These are phyloP conservation scores for Chenopodium berlandieri DNA, from an alignment of 148 eudicot genomes.

Conservation along the genomic window DNA sequence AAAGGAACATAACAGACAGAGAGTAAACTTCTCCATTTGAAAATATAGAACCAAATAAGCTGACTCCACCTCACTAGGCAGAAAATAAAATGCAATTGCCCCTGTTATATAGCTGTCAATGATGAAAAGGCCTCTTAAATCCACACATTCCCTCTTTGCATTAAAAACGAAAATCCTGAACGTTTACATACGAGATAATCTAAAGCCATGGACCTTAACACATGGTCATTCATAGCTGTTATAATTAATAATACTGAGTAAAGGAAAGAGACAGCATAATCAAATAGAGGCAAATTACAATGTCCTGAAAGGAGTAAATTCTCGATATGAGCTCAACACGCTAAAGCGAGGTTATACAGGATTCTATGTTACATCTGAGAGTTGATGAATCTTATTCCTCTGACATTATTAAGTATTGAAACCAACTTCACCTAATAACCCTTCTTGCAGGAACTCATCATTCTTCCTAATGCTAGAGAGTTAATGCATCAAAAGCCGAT, in stretches of 20 bases:
- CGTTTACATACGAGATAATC: too few relatives aligned
- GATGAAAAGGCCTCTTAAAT: too few relatives aligned
- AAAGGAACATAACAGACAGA: too few relatives aligned
- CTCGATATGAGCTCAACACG: not conserved
- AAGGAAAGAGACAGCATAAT: not conserved
- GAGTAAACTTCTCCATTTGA: too few relatives aligned
- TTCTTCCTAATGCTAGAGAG: not conserved
- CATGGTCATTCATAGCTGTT: not conserved
- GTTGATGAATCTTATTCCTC: not conserved
- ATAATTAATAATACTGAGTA: not conserved
- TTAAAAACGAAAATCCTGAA: too few relatives aligned
- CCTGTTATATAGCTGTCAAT: too few relatives aligned
- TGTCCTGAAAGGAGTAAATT: not conserved
- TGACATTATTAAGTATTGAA: not conserved
- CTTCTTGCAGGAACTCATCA: not conserved
- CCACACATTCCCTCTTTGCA: not conserved
- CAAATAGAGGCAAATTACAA: not conserved
- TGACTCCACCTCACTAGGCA: too few relatives aligned
- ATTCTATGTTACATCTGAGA: not conserved
- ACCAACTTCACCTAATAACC: not conserved
- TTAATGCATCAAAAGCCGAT: not conserved
- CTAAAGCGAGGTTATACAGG: not conserved
- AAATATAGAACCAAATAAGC: too few relatives aligned
- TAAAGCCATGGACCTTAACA: not conserved
- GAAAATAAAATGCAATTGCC: too few relatives aligned